These are phyloP conservation scores for Trichoderma endophyticum DNA, from an alignment of 2,329 filamentous ascomycete genomes.

Conservation along the genomic window DNA sequence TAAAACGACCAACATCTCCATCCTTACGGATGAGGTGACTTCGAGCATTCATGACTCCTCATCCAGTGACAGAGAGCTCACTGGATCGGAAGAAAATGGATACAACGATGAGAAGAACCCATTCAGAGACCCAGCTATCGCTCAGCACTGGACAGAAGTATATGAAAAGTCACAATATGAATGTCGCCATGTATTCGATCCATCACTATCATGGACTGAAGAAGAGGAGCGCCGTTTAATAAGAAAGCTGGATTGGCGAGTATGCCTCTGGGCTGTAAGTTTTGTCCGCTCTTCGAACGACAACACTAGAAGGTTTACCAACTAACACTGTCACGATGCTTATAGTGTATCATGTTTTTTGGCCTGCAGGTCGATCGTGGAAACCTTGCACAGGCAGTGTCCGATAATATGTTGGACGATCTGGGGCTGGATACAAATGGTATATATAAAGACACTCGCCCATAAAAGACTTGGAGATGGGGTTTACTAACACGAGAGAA, in stretches of 20 bases:
- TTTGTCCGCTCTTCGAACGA: rapidly evolving
- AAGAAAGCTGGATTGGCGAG: conserved; percentile 1
- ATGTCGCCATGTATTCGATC: conserved; percentile 11
- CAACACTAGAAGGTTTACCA: rapidly evolving
- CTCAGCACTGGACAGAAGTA: conserved; percentile 3
- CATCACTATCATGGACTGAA: background rate
- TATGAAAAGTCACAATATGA: conserved; percentile 9
- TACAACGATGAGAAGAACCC: background rate
- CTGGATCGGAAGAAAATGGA: background rate
- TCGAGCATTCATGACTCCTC: background rate
- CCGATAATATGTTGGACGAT: conserved; percentile 8
- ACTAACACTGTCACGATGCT: background rate
- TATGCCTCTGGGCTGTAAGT: conserved; percentile 6
- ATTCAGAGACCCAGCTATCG: background rate
- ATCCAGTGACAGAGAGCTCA: background rate
- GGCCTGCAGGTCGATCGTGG: conserved; percentile 7
- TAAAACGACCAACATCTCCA: background rate
- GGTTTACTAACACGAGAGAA: background rate
- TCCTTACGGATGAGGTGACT: background rate
- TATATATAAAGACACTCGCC: background rate
- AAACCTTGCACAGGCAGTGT: conserved; percentile 9
- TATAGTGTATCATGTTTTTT: conserved; percentile 10
- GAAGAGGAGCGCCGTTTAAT: background rate
- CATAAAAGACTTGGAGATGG: too few relatives aligned
- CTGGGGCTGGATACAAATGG: conserved; percentile 3